Base-by-base conservation (phyloP, 2,329 filamentous ascomycete genomes). In the Beauveria asiatica region DNA sequence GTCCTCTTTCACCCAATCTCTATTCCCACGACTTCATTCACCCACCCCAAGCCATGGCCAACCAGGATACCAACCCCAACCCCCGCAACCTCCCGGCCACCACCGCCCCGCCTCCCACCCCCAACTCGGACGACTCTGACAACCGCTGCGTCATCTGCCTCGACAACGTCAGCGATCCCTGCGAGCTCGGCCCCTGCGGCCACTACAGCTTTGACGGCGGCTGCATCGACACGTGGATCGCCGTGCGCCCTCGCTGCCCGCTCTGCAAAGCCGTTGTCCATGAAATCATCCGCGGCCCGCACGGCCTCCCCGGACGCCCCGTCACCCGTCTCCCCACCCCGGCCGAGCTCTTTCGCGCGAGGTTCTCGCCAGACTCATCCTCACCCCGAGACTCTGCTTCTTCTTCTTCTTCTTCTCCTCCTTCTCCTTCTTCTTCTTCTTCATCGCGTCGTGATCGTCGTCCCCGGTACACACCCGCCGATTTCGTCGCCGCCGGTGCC, bases 61-160 rank as follows among this genome's bases (percentile, higher is more conserved):
- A 42, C 9, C 7, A n/a, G 41, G 41, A 42, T 2, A 17, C 2
- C 41, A 42, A 9, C 41, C 8, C 33, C 33, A 37, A 37, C 33
- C 11, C 30, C 11, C 11, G 11, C 33, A 11, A 11, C 11, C 10
- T 37, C 11, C 33, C 2, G 5, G 5, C 33, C 5, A 11, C 33
- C 30, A 5, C 30, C 30, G 2, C 30, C 30, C 9, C 30, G 1
- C 30, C 30, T 5, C 4, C 30, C 30, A 33, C 30, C 30, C 30
- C 5, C 11, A 37, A 13, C 33, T 5, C 33, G 11, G 11, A 37
- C 11, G 33, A 37, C 11, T 37, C 33, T 13, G 33, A 33, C 4
- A 67, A 70, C 64, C 84, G 81, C 68, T 97, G 92, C 72, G 90
- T 95, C 64, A 94, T 97, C 72, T 97, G 92, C 72, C 84, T 97